Evolutionary conservation across 2,329 filamentous ascomycete species (phyloP).

Genomic region (Parasarocladium wereldwijsianum): DNA sequence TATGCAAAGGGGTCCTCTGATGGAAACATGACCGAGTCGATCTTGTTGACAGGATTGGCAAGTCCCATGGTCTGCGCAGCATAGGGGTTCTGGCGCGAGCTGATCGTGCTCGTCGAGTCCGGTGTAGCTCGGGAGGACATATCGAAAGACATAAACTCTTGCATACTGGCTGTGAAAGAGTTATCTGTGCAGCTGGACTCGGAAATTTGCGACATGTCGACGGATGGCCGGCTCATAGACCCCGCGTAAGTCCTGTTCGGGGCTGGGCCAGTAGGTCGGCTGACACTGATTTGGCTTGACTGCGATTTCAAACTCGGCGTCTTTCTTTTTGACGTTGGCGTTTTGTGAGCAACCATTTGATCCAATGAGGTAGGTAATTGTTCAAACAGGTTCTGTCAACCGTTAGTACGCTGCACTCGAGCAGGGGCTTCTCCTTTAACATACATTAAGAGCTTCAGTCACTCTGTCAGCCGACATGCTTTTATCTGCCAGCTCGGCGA

Average conservation of each 20-base stretch:
- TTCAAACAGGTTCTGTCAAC: constrained; percentile 59
- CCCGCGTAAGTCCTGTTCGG: constrained; percentile 10
- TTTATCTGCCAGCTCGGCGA: constrained; percentile 63
- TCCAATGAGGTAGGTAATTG: constrained; percentile 63
- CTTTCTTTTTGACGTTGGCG: constrained; percentile 39
- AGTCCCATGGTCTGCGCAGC: constrained; percentile 16
- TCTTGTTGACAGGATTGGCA: constrained; percentile 44
- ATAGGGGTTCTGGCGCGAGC: constrained; percentile 20
- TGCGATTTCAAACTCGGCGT: constrained; percentile 25
- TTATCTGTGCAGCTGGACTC: constrained; percentile 19
- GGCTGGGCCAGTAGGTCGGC: constrained; percentile 1
- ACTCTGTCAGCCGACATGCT: constrained; percentile 85
- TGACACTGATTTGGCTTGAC: constrained; percentile 2
- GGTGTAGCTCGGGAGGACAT: constrained; percentile 26
- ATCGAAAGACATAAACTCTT: constrained; percentile 30
- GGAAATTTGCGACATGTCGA: constrained; percentile 17
- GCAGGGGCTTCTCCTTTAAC: no score
- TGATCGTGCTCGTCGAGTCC: constrained; percentile 26
- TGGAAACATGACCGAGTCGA: constrained; percentile 70
- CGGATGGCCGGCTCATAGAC: constrained; percentile 14
- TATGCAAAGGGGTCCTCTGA: constrained; percentile 67
- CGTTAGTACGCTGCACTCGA: constrained; percentile 5
- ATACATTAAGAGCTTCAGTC: constrained; percentile 60
- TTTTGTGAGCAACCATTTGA: constrained; percentile 23
- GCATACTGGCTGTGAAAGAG: constrained; percentile 23